Percentiles rank a stretch among this genome's conserved stretches.
Conservation (phyloP, 306 rosid genomes). For the Calophaca sinica region DNA sequence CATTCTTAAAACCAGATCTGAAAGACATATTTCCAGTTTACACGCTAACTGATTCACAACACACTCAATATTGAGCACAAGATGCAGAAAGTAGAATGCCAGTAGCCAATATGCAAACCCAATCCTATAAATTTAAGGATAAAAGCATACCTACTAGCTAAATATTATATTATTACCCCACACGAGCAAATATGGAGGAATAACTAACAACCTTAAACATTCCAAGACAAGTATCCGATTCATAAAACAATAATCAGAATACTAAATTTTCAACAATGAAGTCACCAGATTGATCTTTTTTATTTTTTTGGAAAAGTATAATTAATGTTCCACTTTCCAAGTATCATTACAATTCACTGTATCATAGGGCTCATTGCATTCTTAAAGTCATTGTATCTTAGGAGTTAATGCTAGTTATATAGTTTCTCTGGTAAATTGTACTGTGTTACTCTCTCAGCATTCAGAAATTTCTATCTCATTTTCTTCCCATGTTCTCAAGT, state of each 20-base stretch:
- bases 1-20: slow-evolving; percentile 19
- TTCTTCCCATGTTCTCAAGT: not conserved
- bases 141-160: slow-evolving; percentile 34
- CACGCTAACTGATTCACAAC: slow-evolving; percentile 7
- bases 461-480: no score
- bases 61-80: slow-evolving; percentile 38
- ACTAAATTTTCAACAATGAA: slow-evolving; percentile 16
- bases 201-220: not conserved
- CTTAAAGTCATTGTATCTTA: no score
- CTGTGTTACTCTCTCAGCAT: no score
- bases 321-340: no score
- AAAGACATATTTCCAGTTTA: slow-evolving; percentile 18
- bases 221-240: slow-evolving; percentile 30
- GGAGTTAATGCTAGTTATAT: no score
- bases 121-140: slow-evolving; percentile 37
- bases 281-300: not conserved
- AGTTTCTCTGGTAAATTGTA: no score
- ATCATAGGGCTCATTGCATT: no score
- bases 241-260: not conserved
- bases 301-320: no score
- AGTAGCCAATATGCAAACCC: slow-evolving; percentile 36
- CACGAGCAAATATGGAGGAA: slow-evolving; percentile 13
- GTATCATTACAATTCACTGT: no score
- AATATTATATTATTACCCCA: not conserved
- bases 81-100: slow-evolving; percentile 18